Conservation (phyloP, 2,329 filamentous ascomycete species). For the Alternaria metachromatica region DNA sequence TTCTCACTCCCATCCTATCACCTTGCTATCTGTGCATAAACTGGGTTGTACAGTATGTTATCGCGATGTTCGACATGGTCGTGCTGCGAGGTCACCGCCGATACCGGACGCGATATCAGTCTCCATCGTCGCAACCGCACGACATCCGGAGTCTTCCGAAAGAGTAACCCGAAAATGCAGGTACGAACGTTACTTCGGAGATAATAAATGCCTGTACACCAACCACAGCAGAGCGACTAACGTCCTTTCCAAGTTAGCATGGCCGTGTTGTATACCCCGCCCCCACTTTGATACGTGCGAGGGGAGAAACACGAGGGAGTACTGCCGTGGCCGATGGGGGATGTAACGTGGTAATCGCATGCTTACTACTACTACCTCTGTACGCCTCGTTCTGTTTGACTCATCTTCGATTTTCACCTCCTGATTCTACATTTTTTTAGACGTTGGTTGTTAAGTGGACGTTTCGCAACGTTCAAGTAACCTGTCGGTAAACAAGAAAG, state of each 20-base stretch:
- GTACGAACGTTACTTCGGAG: not conserved
- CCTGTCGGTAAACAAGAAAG: not conserved
- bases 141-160: conserved; percentile 14
- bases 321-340: not conserved
- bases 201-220: not conserved
- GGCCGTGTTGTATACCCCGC: not conserved
- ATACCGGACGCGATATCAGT: not conserved
- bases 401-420: not conserved
- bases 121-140: not conserved
- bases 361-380: not conserved
- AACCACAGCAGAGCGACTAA: not conserved
- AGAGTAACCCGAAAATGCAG: conserved; percentile 21
- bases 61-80: not conserved
- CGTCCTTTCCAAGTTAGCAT: too few species aligned
- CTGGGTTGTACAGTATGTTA: not conserved
- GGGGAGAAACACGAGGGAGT: not conserved
- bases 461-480: not conserved
- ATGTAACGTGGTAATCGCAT: not conserved
- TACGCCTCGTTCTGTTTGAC: not conserved
- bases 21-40: not conserved
- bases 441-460: not conserved
- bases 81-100: not conserved
- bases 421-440: not conserved
- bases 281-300: conserved; percentile 3
- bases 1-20: too few species aligned